Evolutionary conservation across 169 alveolate species (phyloP), one percentile per base, ranked within the genome.

Genomic region (Plasmodium yoelii): DNA sequence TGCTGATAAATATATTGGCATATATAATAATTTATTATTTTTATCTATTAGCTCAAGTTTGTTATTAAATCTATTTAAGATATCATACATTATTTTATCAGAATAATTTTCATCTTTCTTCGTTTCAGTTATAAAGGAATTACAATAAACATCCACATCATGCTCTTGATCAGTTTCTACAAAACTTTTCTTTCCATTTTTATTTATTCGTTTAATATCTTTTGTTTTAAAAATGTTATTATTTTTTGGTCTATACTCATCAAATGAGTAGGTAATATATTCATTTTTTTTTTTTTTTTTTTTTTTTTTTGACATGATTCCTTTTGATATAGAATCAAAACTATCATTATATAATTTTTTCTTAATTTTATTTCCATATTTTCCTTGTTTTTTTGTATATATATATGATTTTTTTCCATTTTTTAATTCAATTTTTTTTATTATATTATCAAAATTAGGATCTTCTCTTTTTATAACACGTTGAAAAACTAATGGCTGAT

Each of bases 11-110:
- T 67, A 80, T 55, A 67, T 67, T 22, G 90, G 90, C 18, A 80
- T 34, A 70, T 80, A 80, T 3, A 80, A 28, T 60, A 80, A 46
- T 47, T 80, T 80, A 71, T 80, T 80, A 34, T 80, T 80, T 61
- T 80, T 80, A n/a, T 80, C 90, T 28, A 80, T 80, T 13, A 80
- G 28, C 8, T 12, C 18, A 13, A 80, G 39, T 80, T 70, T 80
- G 12, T 80, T 39, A 1, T 80, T 80, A 59, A 70, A 67, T 47
- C 90, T 56, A 19, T 56, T 65, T 80, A 39, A 24, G 19, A 80
- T 59, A 9, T 24, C 49, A 18, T 55, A 19, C 0, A 34, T 3
- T 1, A 34, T 34, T 34, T 4, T 4, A 46, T 61, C 15, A 34
- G 55, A 42, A 5, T 42, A 28, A 42, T 67, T 73, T n/a, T 13